Base-by-base conservation (phyloP, 1,284 basidiomycete species). In the Waitea zeae region DNA sequence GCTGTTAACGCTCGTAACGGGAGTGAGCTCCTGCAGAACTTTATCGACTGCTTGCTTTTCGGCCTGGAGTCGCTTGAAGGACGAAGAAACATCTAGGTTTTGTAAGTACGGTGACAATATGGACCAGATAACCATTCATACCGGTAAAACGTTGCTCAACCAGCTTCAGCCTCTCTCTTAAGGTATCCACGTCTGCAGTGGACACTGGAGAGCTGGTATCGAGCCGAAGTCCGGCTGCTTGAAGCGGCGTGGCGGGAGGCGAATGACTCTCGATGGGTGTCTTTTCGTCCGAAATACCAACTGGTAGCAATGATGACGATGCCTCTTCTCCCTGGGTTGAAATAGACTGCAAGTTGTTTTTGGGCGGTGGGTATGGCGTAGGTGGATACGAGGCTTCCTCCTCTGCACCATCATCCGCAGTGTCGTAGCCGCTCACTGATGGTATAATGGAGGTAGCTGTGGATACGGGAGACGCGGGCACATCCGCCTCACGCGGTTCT, bases 101-200 rank as follows among this genome's bases (percentile, higher is more conserved):
- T 11, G 36, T 28, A 30, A 38, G 35, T 31, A 34, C 32, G 36
- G 20, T 26, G 36, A 26, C 20, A 39, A 12, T 36, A 13, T 12
- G 27, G 34, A 33, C 18, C 12, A 35, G 22, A 17, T 5, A 11
- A 38, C 30, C 4, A 6, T 2, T 44, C 57, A 26, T 50, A 76
- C 81, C 79, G 41, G 68, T 44, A 48, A 84, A 83, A 15, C 72
- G 63, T 46, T 79, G 68, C 44, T 84, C 80, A 2, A 83, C 65
- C 17, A 74, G 55, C 45, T 65, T 71, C 36, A 84, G 53, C 27
- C 69, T 64, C 41, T 70, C 62, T 47, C 70, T 75, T 33, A 84
- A 50, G 24, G 53, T 57, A 33, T 79, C 77, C 4, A 76, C 51
- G 38, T 61, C 60, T 4, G 46, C 38, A 15, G 6, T 11, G 12